Conservation (phyloP, 164 flowering plant genomes). For the grape (Vitis vinifera) region DNA sequence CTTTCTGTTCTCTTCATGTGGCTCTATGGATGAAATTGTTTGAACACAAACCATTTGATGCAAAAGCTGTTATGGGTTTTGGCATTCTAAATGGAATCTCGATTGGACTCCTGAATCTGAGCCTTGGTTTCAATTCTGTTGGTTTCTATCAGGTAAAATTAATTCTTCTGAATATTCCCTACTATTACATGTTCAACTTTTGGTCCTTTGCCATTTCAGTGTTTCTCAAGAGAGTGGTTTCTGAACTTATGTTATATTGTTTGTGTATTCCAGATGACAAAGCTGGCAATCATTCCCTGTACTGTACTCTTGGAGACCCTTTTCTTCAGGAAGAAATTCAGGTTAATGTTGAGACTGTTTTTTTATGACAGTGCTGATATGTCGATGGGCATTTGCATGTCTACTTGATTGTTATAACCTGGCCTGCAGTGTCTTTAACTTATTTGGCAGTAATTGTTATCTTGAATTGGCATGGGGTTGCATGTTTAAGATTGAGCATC, state of each 20-base stretch:
- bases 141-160: slow-evolving; percentile 87
- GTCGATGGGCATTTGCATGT: too few species aligned
- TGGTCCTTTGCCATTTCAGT: not conserved
- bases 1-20: slow-evolving; percentile 91
- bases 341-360: slow-evolving; percentile 38
- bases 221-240: not conserved
- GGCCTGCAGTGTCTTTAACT: too few species aligned
- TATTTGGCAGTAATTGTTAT: too few species aligned
- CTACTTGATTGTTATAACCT: too few species aligned
- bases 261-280: slow-evolving; percentile 74
- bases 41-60: slow-evolving; percentile 92
- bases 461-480: too few species aligned
- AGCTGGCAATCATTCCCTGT: slow-evolving; percentile 92
- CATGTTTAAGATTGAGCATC: too few species aligned
- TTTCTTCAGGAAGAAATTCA: slow-evolving; percentile 83
- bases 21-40: slow-evolving; percentile 84
- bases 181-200: not conserved
- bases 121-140: slow-evolving; percentile 93
- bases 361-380: too few species aligned
- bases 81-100: slow-evolving; percentile 93
- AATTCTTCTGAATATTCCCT: not conserved
- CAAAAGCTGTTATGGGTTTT: slow-evolving; percentile 81
- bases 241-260: not conserved
- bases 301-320: slow-evolving; percentile 92
- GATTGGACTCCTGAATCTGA: slow-evolving; percentile 86